phyloP scores from a whole-genome alignment of 768 basidiomycete species.

The Gloeostereum incarnatum region DNA sequence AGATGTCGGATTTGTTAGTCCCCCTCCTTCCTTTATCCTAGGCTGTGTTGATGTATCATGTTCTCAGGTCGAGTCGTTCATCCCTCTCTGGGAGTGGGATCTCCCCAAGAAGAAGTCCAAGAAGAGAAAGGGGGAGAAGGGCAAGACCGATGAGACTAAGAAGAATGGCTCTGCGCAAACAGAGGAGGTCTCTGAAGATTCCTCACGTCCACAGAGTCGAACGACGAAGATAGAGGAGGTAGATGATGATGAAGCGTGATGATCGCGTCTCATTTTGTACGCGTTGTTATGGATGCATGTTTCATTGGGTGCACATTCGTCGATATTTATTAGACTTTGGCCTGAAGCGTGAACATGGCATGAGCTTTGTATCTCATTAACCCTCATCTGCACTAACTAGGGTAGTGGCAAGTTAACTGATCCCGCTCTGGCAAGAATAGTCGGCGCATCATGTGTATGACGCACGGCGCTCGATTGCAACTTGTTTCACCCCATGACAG shows the following conservation, averaged over 20 bases:
- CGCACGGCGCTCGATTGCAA: too few species aligned
- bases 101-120: constrained; percentile 61
- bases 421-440: too few species aligned
- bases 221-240: constrained; percentile 39
- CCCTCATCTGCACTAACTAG: too few species aligned
- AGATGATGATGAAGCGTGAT: constrained; percentile 27
- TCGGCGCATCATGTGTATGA: too few species aligned
- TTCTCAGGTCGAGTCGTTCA: constrained; percentile 90
- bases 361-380: too few species aligned
- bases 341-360: too few species aligned
- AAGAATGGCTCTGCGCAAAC: constrained; percentile 23
- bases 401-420: too few species aligned
- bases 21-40: neutral
- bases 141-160: constrained; percentile 31
- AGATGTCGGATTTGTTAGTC: constrained; percentile 94
- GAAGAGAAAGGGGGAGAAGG: constrained; percentile 56
- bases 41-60: neutral
- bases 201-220: constrained; percentile 31
- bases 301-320: too few species aligned
- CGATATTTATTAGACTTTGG: too few species aligned
- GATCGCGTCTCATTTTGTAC: too few species aligned
- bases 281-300: too few species aligned
- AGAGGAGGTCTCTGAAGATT: constrained; percentile 35
- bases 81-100: constrained; percentile 97
- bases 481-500: too few species aligned